A percentile compares a stretch with the other conserved stretches of the same genome.
phyloP scores from a whole-genome alignment of 1,284 basidiomycete species.

The Ganoderma lucidum region DNA sequence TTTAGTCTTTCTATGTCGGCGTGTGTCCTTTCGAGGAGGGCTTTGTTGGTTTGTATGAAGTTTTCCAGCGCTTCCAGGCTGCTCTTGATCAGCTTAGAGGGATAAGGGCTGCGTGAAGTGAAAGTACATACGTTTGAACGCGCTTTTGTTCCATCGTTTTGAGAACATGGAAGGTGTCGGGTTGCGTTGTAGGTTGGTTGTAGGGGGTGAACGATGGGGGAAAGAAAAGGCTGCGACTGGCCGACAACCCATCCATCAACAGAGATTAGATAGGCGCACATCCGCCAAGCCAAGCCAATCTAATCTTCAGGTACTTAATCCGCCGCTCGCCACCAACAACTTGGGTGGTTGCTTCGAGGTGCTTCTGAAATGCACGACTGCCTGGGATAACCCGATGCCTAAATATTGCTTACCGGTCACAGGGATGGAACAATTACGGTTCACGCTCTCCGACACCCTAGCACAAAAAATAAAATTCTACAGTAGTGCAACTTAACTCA shows the following conservation, averaged over 20 bases:
- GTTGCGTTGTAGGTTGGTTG: neutral
- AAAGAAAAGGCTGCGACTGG: neutral
- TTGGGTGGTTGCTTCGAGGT: no score
- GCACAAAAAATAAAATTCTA: no score
- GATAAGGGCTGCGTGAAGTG: neutral
- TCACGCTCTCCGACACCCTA: no score
- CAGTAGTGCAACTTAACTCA: no score
- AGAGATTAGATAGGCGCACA: neutral
- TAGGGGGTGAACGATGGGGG: neutral
- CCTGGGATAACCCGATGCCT: no score
- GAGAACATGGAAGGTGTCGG: conserved; percentile 39
- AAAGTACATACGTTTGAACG: conserved; percentile 59
- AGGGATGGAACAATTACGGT: no score
- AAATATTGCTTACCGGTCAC: no score
- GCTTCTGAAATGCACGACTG: no score
- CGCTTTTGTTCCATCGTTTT: conserved; percentile 60
- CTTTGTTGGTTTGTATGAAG: conserved; percentile 68
- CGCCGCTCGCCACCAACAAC: no score
- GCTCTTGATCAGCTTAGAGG: neutral
- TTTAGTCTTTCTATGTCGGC: conserved; percentile 65
- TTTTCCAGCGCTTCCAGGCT: conserved; percentile 73
- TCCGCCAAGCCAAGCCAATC: no score
- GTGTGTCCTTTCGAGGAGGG: conserved; percentile 62
- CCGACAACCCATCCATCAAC: neutral
- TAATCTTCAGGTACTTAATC: no score